Evolutionary conservation across 306 rosid species (phyloP).

Genomic region (Spatholobus suberectus): DNA sequence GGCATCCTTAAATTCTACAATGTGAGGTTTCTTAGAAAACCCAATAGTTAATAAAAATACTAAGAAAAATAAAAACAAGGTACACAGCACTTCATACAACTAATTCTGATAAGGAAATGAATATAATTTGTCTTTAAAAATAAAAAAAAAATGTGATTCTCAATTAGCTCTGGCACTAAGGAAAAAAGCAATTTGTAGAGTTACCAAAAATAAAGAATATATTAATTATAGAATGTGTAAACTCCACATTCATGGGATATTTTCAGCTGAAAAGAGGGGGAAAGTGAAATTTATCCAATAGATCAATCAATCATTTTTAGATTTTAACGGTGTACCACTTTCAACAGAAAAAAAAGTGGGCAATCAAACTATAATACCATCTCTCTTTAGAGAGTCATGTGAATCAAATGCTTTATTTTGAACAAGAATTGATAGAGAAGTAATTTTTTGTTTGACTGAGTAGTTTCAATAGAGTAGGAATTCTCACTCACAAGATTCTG

Average conservation of each 20-base stretch:
- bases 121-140: neutral
- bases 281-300: neutral
- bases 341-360: neutral
- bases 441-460: neutral
- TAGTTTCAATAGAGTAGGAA: constrained; percentile 29
- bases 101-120: neutral
- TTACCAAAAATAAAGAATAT: neutral
- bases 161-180: constrained; percentile 11
- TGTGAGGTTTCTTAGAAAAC: neutral
- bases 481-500: constrained; percentile 66
- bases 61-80: neutral
- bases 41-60: neutral
- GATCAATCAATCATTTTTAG: neutral
- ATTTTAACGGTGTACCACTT: constrained; percentile 4
- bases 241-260: neutral
- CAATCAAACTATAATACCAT: constrained; percentile 5
- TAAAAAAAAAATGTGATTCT: neutral
- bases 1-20: neutral
- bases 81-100: neutral
- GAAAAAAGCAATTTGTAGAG: neutral
- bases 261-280: neutral
- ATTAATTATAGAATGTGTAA: neutral
- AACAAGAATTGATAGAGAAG: neutral
- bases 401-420: constrained; percentile 22
- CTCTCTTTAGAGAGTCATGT: neutral